phyloP scores from a whole-genome alignment of 2,329 filamentous ascomycete genomes.

The Monosporascus ibericus region DNA sequence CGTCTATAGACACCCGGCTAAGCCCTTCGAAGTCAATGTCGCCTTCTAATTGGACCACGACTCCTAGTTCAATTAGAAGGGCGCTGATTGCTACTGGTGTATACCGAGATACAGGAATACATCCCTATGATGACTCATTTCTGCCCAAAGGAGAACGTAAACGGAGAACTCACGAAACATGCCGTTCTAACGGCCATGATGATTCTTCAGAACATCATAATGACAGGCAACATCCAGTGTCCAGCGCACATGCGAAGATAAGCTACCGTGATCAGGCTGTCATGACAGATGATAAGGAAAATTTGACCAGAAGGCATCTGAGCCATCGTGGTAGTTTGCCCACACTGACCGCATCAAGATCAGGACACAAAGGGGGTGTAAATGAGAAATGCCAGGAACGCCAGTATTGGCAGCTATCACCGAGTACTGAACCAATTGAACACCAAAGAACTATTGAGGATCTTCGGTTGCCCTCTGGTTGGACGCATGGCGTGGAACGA shows the following conservation, averaged over 20 bases:
- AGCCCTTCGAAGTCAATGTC: slow-evolving; percentile 1
- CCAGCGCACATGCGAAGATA: background rate
- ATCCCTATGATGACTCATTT: slow-evolving; percentile 8
- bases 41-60: slow-evolving; percentile 9
- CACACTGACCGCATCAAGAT: no score
- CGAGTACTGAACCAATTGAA: background rate
- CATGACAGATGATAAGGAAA: slow-evolving; percentile 8
- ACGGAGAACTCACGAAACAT: background rate
- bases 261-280: slow-evolving; percentile 13
- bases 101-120: slow-evolving; percentile 16
- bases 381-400: background rate
- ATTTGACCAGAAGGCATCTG: background rate
- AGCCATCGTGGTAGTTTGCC: background rate
- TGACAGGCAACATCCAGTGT: background rate
- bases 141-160: background rate
- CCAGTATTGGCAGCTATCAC: background rate
- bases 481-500: background rate
- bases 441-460: background rate
- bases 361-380: no score
- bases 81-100: slow-evolving; percentile 18
- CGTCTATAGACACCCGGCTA: background rate
- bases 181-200: background rate
- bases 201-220: background rate
- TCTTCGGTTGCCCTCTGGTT: background rate
- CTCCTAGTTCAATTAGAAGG: slow-evolving; percentile 13